Conservation (phyloP, 2,329 filamentous ascomycete genomes). For the Botrytis aclada region DNA sequence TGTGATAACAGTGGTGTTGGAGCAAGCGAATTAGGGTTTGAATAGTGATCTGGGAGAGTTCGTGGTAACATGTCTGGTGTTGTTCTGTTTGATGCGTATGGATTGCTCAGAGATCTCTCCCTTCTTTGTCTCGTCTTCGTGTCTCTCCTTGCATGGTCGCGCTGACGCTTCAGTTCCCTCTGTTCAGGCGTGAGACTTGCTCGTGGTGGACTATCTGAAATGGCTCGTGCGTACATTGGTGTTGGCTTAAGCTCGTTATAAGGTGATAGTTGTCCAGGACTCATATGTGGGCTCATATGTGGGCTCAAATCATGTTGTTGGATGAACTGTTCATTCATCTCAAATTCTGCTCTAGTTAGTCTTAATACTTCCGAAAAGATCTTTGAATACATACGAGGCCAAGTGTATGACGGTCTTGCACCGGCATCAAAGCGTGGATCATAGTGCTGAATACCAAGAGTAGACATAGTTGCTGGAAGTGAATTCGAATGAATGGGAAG, state of each 20-base stretch:
- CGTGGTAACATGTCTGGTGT: conserved; percentile 38
- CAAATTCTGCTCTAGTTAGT: conserved; percentile 34
- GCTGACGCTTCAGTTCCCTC: conserved; percentile 59
- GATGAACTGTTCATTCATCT: conserved; percentile 36
- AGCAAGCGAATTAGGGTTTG: conserved; percentile 31
- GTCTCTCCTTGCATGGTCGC: conserved; percentile 56
- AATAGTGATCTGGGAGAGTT: conserved; percentile 33
- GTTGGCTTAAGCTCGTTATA: conserved; percentile 36
- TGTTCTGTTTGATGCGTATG: conserved; percentile 33
- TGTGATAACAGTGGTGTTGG: conserved; percentile 36
- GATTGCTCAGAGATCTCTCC: conserved; percentile 38
- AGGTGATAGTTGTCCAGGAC: conserved; percentile 30
- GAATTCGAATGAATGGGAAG: conserved; percentile 23
- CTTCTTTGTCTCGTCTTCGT: conserved; percentile 55
- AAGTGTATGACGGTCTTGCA: conserved; percentile 35
- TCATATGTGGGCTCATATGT: conserved; percentile 29
- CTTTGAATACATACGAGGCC: conserved; percentile 35
- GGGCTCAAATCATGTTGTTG: conserved; percentile 26
- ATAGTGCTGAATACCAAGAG: conserved; percentile 37
- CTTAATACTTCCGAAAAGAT: neutral
- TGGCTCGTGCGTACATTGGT: conserved; percentile 36
- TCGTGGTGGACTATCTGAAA: conserved; percentile 56
- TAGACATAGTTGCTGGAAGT: conserved; percentile 27
- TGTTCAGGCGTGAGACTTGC: conserved; percentile 55
- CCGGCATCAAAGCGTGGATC: conserved; percentile 35